phyloP scores from a whole-genome alignment of 2,329 filamentous ascomycete species.

The Phialocephala subalpina region DNA sequence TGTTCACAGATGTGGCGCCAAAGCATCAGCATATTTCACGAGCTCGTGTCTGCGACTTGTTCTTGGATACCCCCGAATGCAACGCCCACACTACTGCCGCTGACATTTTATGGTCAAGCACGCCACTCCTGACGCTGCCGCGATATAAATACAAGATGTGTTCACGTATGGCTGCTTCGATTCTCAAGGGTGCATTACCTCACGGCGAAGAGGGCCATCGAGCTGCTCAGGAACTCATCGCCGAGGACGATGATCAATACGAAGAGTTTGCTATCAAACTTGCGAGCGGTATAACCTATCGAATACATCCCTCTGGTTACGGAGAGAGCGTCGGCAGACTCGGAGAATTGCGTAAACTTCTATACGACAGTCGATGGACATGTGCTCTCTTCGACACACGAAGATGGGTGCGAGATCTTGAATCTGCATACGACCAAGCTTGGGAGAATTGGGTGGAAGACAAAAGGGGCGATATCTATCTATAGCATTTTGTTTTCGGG shows the following conservation, averaged over 20 bases:
- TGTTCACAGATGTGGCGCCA: constrained; percentile 96
- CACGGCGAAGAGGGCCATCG: constrained; percentile 69
- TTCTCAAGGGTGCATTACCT: constrained; percentile 88
- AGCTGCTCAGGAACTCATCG: constrained; percentile 80
- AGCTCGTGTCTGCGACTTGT: constrained; percentile 90
- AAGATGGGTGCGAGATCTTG: constrained; percentile 90
- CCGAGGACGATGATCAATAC: constrained; percentile 80
- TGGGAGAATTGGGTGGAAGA: constrained; percentile 90
- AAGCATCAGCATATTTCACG: constrained; percentile 94
- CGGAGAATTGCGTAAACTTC: constrained; percentile 77
- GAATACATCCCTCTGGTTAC: constrained; percentile 50
- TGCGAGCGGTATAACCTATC: constrained; percentile 70
- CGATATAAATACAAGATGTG: constrained; percentile 99
- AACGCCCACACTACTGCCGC: constrained; percentile 98
- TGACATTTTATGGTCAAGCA: constrained; percentile 95
- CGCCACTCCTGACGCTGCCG: constrained; percentile 87
- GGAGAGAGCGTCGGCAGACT: constrained; percentile 72
- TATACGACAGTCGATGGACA: constrained; percentile 85
- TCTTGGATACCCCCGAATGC: constrained; percentile 96
- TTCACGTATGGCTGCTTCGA: constrained; percentile 95
- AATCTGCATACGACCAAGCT: constrained; percentile 86
- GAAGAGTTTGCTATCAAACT: constrained; percentile 78
- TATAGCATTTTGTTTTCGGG: constrained; percentile 48
- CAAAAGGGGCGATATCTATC: constrained; percentile 91
- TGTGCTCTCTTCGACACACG: constrained; percentile 91